Percentiles rank a stretch among this genome's conserved stretches.
phyloP scores from a whole-genome alignment of 768 basidiomycete species.

The Dioszegia crocea region DNA sequence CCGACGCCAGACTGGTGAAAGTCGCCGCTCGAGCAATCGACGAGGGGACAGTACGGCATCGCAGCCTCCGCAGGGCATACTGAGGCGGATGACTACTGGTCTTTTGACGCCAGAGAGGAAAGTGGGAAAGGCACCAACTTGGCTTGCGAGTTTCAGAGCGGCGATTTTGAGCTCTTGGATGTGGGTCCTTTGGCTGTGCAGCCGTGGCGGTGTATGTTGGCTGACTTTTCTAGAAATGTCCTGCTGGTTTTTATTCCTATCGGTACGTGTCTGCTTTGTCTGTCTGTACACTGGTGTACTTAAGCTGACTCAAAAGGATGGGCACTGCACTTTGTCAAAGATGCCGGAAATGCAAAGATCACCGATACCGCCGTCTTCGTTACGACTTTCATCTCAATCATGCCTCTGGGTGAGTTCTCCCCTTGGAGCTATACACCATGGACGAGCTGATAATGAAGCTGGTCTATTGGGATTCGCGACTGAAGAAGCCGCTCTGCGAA shows the following conservation, averaged over 20 bases:
- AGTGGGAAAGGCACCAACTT: slow-evolving; percentile 39
- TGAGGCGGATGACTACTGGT: slow-evolving; percentile 45
- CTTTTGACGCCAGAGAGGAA: slow-evolving; percentile 44
- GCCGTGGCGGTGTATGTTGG: no score
- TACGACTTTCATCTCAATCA: slow-evolving; percentile 55
- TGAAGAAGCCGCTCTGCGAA: slow-evolving; percentile 56
- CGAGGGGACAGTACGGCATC: background rate
- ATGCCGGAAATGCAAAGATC: slow-evolving; percentile 31
- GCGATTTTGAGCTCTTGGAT: slow-evolving; percentile 41
- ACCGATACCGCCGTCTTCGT: slow-evolving; percentile 55
- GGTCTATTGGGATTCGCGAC: slow-evolving; percentile 58
- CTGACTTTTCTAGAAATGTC: slow-evolving; percentile 52
- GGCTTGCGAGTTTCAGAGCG: slow-evolving; percentile 28
- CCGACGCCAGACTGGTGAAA: background rate
- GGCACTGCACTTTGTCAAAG: slow-evolving; percentile 55
- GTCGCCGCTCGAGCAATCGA: background rate
- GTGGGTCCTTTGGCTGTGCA: slow-evolving; percentile 20
- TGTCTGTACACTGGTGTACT: no score
- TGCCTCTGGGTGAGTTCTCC: slow-evolving; percentile 52
- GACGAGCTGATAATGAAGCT: slow-evolving; percentile 42
- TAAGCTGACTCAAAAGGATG: slow-evolving; percentile 33
- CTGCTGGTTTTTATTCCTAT: slow-evolving; percentile 57
- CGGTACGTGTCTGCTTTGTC: slow-evolving; percentile 11
- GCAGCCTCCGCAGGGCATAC: slow-evolving; percentile 25
- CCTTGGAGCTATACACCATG: background rate